phyloP scores from a whole-genome alignment of 225 moss, liverwort and hornwort species.

The Bryum argenteum region DNA sequence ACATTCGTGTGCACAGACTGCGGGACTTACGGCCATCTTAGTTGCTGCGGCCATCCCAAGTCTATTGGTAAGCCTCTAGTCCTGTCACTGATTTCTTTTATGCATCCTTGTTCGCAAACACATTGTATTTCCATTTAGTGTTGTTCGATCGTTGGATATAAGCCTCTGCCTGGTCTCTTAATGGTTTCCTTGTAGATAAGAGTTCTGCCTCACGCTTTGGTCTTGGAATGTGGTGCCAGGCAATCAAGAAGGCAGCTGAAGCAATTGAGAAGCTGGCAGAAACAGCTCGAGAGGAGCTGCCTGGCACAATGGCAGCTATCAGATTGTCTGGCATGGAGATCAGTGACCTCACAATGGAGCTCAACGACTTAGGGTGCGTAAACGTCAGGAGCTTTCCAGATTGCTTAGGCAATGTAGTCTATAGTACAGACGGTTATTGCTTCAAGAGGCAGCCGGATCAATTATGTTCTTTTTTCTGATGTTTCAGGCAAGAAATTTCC shows the following conservation, averaged over 20 bases:
- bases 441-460: background rate
- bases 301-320: constrained; percentile 97
- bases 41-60: constrained; percentile 58
- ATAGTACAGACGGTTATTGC: too few relatives aligned
- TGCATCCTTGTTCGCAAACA: background rate
- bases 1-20: constrained; percentile 44
- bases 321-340: constrained; percentile 99
- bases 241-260: constrained; percentile 80
- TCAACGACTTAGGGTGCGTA: constrained; percentile 89
- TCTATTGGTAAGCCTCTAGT: constrained; percentile 44
- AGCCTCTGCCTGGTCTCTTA: background rate
- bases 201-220: constrained; percentile 14
- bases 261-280: constrained; percentile 89
- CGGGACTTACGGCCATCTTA: constrained; percentile 49
- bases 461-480: constrained; percentile 10
- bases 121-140: background rate
- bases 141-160: constrained; percentile 11
- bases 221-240: constrained; percentile 47
- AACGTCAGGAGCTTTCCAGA: constrained; percentile 14
- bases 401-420: too few relatives aligned
- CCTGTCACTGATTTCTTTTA: background rate
- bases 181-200: background rate
- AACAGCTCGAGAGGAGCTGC: constrained; percentile 91
- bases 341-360: constrained; percentile 99
- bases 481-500: constrained; percentile 88